phyloP scores from a whole-genome alignment of 75 land plant genomes.

The Pinus albicaulis region DNA sequence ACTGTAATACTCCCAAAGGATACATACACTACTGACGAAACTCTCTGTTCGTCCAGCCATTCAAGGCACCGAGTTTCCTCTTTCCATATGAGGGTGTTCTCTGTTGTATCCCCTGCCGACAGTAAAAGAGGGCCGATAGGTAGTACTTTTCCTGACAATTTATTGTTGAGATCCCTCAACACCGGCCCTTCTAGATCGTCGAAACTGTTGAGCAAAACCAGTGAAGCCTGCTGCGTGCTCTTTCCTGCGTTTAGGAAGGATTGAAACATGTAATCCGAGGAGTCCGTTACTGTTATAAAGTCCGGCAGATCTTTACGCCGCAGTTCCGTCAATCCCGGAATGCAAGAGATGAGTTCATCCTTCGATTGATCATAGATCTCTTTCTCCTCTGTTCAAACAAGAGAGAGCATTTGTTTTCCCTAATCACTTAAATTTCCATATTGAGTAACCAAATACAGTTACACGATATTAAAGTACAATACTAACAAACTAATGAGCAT shows the following conservation, averaged over 20 bases:
- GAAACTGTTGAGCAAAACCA: conserved; percentile 8
- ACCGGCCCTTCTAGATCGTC: conserved; percentile 8
- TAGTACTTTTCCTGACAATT: not conserved
- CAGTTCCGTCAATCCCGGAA: conserved; percentile 12
- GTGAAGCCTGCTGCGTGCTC: not conserved
- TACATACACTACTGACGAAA: conserved; percentile 28
- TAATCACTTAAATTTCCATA: too few relatives aligned
- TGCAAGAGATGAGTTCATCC: not conserved
- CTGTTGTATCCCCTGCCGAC: too few relatives aligned
- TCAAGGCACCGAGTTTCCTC: conserved; percentile 25
- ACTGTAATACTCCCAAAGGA: conserved; percentile 41
- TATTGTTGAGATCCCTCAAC: not conserved
- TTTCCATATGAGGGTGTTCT: conserved; percentile 19
- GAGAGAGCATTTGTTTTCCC: too few relatives aligned
- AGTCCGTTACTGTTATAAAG: not conserved
- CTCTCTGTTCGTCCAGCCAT: conserved; percentile 25
- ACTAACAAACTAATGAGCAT: too few relatives aligned
- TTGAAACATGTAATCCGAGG: conserved; percentile 9
- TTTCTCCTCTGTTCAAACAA: too few relatives aligned
- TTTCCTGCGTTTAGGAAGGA: not conserved
- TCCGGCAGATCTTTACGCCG: conserved; percentile 14
- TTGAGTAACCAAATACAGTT: too few relatives aligned
- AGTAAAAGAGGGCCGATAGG: conserved; percentile 14
- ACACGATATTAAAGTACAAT: too few relatives aligned
- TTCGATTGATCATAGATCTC: not conserved